Conservation (phyloP, 1,139 yeast species). For the Protomyces macrosporus region DNA sequence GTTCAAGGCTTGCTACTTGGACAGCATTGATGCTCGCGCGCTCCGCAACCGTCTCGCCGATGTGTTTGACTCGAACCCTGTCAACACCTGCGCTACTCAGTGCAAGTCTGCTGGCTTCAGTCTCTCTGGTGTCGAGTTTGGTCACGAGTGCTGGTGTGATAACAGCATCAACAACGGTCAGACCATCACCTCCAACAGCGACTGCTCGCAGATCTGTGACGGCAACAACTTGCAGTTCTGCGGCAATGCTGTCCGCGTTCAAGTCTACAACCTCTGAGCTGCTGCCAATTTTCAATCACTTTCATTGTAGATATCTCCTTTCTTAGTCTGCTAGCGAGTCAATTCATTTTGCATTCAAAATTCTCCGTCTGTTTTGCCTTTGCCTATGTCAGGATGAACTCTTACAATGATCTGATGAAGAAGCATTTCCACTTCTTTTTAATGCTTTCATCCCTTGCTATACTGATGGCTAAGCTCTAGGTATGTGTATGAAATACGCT, state of each 20-base stretch:
- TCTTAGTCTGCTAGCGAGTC: no score
- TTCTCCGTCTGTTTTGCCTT: no score
- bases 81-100: conserved; percentile 2
- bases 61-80: background rate
- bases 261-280: conserved; percentile 2
- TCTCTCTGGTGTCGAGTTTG: conserved; percentile 27
- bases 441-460: no score
- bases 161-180: conserved; percentile 12
- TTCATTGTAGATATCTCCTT: no score
- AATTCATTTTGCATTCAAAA: no score
- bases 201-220: conserved; percentile 24
- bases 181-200: background rate
- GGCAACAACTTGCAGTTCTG: conserved; percentile 19
- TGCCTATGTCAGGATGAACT: no score
- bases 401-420: no score
- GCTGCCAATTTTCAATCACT: no score
- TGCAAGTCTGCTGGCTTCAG: conserved; percentile 18
- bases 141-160: conserved; percentile 27
- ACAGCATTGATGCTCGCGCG: background rate
- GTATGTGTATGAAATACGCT: no score
- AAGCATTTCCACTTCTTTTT: no score
- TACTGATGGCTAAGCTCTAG: no score
- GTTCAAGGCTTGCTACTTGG: background rate
- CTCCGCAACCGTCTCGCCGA: background rate
- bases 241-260: conserved; percentile 19